A percentile compares a stretch with the other conserved stretches of the same genome.
These are phyloP conservation scores for Conticribra guillardii DNA, from an alignment of 108 stramenopile genomes.

Conservation along the genomic window DNA sequence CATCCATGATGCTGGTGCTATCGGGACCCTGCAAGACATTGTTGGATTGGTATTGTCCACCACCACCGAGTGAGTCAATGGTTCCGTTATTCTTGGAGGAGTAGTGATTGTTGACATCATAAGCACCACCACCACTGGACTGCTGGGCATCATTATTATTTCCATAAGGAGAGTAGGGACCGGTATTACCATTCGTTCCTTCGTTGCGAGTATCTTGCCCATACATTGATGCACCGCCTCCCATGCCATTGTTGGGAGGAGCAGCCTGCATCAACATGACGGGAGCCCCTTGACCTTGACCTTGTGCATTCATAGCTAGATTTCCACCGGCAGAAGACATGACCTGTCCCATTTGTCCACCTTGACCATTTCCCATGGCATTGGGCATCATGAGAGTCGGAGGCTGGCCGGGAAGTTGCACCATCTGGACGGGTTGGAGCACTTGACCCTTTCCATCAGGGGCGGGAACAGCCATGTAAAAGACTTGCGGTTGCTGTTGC, in stretches of 20 bases:
- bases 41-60: slow-evolving; percentile 2
- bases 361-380: slow-evolving; percentile 16
- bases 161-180: slow-evolving; percentile 22
- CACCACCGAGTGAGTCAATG: neutral
- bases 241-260: slow-evolving; percentile 11
- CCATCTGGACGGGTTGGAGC: slow-evolving; percentile 66
- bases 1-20: slow-evolving; percentile 14
- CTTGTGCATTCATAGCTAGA: no score
- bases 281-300: slow-evolving; percentile 3
- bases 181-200: slow-evolving; percentile 2
- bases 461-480: slow-evolving; percentile 92
- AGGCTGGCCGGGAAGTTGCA: slow-evolving; percentile 47
- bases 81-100: slow-evolving; percentile 8
- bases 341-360: neutral
- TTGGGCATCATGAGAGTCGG: slow-evolving; percentile 40
- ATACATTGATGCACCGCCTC: slow-evolving; percentile 7
- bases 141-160: slow-evolving; percentile 28
- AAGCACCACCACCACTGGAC: slow-evolving; percentile 16
- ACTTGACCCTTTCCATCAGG: slow-evolving; percentile 87
- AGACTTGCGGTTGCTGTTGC: slow-evolving; percentile 63
- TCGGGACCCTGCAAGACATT: slow-evolving; percentile 7
- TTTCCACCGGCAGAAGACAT: neutral
- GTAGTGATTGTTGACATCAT: slow-evolving; percentile 18
- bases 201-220: slow-evolving; percentile 11
- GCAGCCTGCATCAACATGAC: slow-evolving; percentile 4